phyloP scores from a whole-genome alignment of 2,329 filamentous ascomycete species.

The Pochonia chlamydosporia region DNA sequence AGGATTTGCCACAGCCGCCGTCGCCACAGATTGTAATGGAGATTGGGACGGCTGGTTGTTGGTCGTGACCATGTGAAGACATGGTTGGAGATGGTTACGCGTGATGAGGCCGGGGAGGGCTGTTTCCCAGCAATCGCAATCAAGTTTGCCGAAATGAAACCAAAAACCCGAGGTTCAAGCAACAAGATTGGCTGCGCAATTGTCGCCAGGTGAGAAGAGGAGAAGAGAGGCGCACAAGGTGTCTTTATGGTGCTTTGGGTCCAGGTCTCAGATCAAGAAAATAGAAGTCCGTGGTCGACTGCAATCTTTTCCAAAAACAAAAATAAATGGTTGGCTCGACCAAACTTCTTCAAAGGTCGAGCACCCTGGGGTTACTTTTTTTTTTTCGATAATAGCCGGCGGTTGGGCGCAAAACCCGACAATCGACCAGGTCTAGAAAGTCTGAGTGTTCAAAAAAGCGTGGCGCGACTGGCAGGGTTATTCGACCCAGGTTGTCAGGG shows the following conservation, averaged over 20 bases:
- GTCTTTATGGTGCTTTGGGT: too few species aligned
- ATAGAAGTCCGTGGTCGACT: too few species aligned
- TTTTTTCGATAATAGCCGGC: not conserved
- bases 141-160: constrained; percentile 1
- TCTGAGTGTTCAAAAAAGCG: not conserved
- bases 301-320: too few species aligned
- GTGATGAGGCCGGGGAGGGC: not conserved
- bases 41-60: constrained; percentile 45
- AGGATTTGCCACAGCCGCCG: constrained; percentile 79
- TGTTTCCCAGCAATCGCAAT: not conserved
- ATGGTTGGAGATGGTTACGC: not conserved
- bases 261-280: too few species aligned
- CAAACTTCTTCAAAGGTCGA: not conserved
- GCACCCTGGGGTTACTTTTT: not conserved
- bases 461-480: not conserved
- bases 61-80: constrained; percentile 1
- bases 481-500: not conserved
- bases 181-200: too few species aligned
- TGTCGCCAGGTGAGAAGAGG: too few species aligned
- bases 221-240: too few species aligned
- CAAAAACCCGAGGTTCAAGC: too few species aligned
- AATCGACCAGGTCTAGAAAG: not conserved
- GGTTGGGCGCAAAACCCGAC: not conserved
- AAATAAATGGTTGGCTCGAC: not conserved
- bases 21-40: constrained; percentile 82